Percentiles rank a stretch among this genome's conserved stretches.
phyloP scores from a whole-genome alignment of 2,329 filamentous ascomycete species.

The Cladosporium sp. region DNA sequence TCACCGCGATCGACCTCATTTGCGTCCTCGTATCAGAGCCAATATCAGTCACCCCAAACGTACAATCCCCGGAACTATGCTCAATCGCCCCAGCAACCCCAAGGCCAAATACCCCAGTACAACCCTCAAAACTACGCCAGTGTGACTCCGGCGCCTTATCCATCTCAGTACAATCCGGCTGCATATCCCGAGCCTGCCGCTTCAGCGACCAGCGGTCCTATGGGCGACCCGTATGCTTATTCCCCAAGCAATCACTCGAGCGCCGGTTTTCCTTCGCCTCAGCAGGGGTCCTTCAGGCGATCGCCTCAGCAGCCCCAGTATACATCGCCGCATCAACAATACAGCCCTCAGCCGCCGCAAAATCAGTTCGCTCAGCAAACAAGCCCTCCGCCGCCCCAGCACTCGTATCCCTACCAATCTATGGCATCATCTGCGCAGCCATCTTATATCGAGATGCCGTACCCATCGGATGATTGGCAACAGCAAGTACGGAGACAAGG shows the following conservation, averaged over 20 bases:
- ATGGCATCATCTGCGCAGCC: slow-evolving; percentile 14
- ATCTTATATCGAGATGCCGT: slow-evolving; percentile 16
- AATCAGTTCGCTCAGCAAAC: slow-evolving; percentile 14
- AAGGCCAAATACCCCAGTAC: slow-evolving; percentile 51
- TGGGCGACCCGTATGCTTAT: slow-evolving; percentile 24
- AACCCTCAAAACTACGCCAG: slow-evolving; percentile 61
- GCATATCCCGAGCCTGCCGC: slow-evolving; percentile 21
- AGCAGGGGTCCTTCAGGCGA: slow-evolving; percentile 6
- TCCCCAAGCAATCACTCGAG: slow-evolving; percentile 17
- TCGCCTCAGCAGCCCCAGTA: slow-evolving; percentile 16
- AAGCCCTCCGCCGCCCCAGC: slow-evolving; percentile 20
- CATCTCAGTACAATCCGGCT: slow-evolving; percentile 19
- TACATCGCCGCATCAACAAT: slow-evolving; percentile 16
- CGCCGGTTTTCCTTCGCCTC: slow-evolving; percentile 2
- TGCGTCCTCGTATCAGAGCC: slow-evolving; percentile 25
- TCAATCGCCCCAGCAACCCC: slow-evolving; percentile 40
- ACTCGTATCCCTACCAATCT: slow-evolving; percentile 17
- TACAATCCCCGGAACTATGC: slow-evolving; percentile 61
- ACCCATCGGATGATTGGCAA: slow-evolving; percentile 18
- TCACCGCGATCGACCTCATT: slow-evolving; percentile 6
- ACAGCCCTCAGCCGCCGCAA: slow-evolving; percentile 21
- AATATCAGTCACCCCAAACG: slow-evolving; percentile 34
- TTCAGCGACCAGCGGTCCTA: slow-evolving; percentile 23
- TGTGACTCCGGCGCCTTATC: slow-evolving; percentile 31
- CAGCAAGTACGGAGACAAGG: slow-evolving; percentile 16